These are phyloP conservation scores for Corynascus novoguineensis DNA, from an alignment of 495 filamentous ascomycete species.

Conservation along the genomic window DNA sequence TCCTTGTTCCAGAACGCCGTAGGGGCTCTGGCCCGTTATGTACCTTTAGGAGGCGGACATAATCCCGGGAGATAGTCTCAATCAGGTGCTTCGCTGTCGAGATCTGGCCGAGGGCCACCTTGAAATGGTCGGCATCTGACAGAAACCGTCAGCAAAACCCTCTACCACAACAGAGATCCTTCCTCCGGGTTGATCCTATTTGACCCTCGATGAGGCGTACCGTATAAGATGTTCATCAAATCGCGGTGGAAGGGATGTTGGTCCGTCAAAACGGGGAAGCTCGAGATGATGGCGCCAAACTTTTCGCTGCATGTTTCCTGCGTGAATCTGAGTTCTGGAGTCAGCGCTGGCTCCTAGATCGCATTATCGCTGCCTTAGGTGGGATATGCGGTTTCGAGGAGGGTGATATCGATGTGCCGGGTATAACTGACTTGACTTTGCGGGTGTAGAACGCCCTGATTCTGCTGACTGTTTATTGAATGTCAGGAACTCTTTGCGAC, in stretches of 20 bases:
- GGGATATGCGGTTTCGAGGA: slow-evolving; percentile 61
- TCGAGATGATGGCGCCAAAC: slow-evolving; percentile 79
- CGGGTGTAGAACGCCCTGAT: slow-evolving; percentile 94
- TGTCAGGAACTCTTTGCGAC: slow-evolving; percentile 8
- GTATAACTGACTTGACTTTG: slow-evolving; percentile 75
- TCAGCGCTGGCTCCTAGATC: slow-evolving; percentile 58
- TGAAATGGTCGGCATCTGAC: slow-evolving; percentile 95
- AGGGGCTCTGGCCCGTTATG: slow-evolving; percentile 1
- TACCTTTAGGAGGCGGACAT: slow-evolving; percentile 69
- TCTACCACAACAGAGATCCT: background rate
- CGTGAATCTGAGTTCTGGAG: slow-evolving; percentile 56
- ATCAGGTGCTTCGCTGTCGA: slow-evolving; percentile 95
- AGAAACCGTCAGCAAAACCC: slow-evolving; percentile 45
- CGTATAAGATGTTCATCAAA: slow-evolving; percentile 59
- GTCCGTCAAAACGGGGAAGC: slow-evolving; percentile 89
- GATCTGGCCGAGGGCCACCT: slow-evolving; percentile 91
- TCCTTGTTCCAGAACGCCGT: slow-evolving; percentile 26
- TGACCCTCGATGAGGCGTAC: background rate
- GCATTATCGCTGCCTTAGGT: background rate
- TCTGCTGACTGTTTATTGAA: slow-evolving; percentile 55
- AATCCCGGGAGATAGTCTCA: slow-evolving; percentile 90
- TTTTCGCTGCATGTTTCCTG: slow-evolving; percentile 95
- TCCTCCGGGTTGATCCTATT: background rate
- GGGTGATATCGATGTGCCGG: slow-evolving; percentile 26
- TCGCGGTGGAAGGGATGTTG: slow-evolving; percentile 92